Evolutionary conservation across 2,329 filamentous ascomycete species (phyloP).

Genomic region (Fusarium continuum): DNA sequence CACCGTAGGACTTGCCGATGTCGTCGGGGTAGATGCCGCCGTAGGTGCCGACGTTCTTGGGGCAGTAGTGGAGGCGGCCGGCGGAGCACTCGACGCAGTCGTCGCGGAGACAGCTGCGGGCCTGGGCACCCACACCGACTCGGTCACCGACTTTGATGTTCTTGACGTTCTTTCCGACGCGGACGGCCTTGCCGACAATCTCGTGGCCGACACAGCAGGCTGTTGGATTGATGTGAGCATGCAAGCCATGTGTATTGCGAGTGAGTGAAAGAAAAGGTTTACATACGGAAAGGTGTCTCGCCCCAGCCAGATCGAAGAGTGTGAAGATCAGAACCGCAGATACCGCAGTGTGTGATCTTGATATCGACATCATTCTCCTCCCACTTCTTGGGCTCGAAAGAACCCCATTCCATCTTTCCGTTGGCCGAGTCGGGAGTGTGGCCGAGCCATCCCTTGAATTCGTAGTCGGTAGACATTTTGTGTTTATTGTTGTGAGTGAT

Average conservation of each 20-base stretch:
- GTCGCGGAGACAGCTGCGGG: slow-evolving; percentile 59
- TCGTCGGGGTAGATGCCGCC: slow-evolving; percentile 60
- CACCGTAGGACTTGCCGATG: slow-evolving; percentile 55
- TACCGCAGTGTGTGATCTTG: slow-evolving; percentile 69
- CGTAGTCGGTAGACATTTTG: slow-evolving; percentile 52
- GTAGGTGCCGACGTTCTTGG: slow-evolving; percentile 59
- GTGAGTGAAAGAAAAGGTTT: neutral
- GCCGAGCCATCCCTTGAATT: slow-evolving; percentile 64
- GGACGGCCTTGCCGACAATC: slow-evolving; percentile 67
- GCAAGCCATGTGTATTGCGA: neutral
- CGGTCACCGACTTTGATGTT: slow-evolving; percentile 68
- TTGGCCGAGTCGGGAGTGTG: slow-evolving; percentile 51
- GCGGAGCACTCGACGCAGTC: slow-evolving; percentile 54
- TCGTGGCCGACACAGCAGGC: slow-evolving; percentile 70
- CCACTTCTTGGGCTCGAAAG: slow-evolving; percentile 70
- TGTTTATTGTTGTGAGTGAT: neutral
- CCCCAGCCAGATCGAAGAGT: slow-evolving; percentile 62
- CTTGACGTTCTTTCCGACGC: slow-evolving; percentile 59
- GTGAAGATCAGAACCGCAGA: slow-evolving; percentile 70
- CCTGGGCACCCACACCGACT: slow-evolving; percentile 70
- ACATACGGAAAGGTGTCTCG: slow-evolving; percentile 52
- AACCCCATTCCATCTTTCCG: slow-evolving; percentile 62
- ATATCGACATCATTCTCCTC: slow-evolving; percentile 72
- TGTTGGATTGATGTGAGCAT: slow-evolving; percentile 30
- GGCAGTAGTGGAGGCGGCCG: slow-evolving; percentile 55